Evolutionary conservation across 257 asterid genomes (phyloP).

Genomic region (Handroanthus guayacan): DNA sequence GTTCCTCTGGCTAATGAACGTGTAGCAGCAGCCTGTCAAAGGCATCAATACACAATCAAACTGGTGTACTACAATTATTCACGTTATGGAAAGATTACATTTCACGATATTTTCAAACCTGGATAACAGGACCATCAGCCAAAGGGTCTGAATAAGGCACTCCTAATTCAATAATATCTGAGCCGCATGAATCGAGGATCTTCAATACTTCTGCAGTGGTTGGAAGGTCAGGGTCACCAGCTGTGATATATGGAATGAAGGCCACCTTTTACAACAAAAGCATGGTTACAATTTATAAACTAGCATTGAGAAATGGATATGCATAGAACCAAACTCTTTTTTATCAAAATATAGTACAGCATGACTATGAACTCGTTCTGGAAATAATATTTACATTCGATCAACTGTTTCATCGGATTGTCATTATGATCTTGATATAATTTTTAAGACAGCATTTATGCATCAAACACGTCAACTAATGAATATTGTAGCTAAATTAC

Average conservation of each 20-base stretch:
- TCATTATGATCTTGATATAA: neutral
- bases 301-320: constrained; percentile 4
- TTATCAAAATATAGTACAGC: neutral
- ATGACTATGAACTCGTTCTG: neutral
- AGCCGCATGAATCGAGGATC: constrained; percentile 85
- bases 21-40: constrained; percentile 78
- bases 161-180: constrained; percentile 86
- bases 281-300: constrained; percentile 19
- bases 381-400: neutral
- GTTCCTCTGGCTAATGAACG: constrained; percentile 78
- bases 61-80: neutral
- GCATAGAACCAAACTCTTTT: neutral
- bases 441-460: neutral
- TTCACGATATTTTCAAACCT: constrained; percentile 49
- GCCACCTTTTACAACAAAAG: constrained; percentile 72
- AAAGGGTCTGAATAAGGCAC: constrained; percentile 96
- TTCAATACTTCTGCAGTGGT: constrained; percentile 86
- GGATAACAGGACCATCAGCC: constrained; percentile 97
- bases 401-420: neutral
- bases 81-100: neutral
- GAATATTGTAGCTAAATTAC: constrained; percentile 1
- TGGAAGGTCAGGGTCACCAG: constrained; percentile 89
- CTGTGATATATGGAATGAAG: constrained; percentile 83
- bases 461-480: neutral
- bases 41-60: constrained; percentile 13